These are phyloP conservation scores for Wickerhamomyces bisporus DNA, from an alignment of 805 yeast species.

Conservation along the genomic window DNA sequence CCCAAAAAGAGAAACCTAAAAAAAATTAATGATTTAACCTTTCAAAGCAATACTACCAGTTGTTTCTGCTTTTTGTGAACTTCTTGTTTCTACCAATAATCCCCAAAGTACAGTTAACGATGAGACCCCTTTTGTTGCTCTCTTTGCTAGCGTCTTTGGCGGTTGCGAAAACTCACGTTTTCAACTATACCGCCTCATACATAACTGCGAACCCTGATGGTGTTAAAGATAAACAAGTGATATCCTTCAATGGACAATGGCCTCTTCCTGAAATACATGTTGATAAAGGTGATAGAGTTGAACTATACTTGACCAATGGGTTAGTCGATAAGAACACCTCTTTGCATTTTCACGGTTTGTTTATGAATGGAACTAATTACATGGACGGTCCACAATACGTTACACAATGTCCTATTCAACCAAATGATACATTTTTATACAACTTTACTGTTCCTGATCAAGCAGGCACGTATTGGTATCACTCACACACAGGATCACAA, in stretches of 20 bases:
- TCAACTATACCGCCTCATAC: slow-evolving; percentile 55
- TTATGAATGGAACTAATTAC: slow-evolving; percentile 52
- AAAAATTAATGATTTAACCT: too few relatives aligned
- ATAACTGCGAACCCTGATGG: slow-evolving; percentile 68
- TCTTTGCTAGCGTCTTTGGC: not conserved
- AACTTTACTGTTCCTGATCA: slow-evolving; percentile 66
- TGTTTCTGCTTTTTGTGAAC: too few relatives aligned
- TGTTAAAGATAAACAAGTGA: slow-evolving; percentile 43
- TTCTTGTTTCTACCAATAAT: too few relatives aligned
- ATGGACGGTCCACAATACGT: slow-evolving; percentile 83
- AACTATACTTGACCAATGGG: slow-evolving; percentile 58
- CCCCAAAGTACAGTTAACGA: not conserved
- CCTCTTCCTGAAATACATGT: slow-evolving; percentile 69
- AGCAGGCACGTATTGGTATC: slow-evolving; percentile 82
- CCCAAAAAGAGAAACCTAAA: too few relatives aligned
- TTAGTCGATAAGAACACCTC: slow-evolving; percentile 49
- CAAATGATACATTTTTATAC: slow-evolving; percentile 61
- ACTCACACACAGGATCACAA: slow-evolving; percentile 72
- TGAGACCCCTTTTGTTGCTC: not conserved
- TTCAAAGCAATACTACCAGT: too few relatives aligned
- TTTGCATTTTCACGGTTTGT: slow-evolving; percentile 75
- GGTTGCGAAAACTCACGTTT: slow-evolving; percentile 41
- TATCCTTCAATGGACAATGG: slow-evolving; percentile 68
- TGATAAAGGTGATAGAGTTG: slow-evolving; percentile 56
- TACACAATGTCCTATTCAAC: slow-evolving; percentile 74